A percentile compares a stretch with the other conserved stretches of the same genome.
Evolutionary conservation across 2,329 filamentous ascomycete genomes (phyloP).

Genomic region (Stagonosporopsis cucurbitacearum): DNA sequence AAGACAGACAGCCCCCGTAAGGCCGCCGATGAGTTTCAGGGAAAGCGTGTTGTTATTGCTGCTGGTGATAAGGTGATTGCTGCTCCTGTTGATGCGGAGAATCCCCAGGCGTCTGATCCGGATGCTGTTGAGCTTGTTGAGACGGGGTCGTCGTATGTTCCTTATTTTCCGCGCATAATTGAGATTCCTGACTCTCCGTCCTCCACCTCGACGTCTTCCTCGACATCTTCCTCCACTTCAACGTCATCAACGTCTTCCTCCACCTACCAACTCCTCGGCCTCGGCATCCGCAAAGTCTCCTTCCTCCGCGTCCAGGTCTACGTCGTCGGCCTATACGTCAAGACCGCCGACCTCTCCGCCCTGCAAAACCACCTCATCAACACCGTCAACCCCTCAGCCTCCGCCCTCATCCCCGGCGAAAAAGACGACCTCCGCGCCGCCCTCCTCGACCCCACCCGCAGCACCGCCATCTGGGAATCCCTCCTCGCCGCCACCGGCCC

Average conservation of each 20-base stretch:
- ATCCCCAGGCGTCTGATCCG: slow-evolving; percentile 41
- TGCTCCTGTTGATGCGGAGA: slow-evolving; percentile 42
- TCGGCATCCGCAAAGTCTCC: slow-evolving; percentile 87
- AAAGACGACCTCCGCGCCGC: slow-evolving; percentile 73
- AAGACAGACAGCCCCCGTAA: slow-evolving; percentile 39
- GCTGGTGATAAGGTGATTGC: slow-evolving; percentile 67
- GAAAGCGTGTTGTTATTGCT: slow-evolving; percentile 64
- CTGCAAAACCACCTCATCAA: slow-evolving; percentile 80
- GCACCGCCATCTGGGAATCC: slow-evolving; percentile 76
- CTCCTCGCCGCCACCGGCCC: slow-evolving; percentile 65
- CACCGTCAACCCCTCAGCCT: slow-evolving; percentile 77
- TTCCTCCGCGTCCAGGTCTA: slow-evolving; percentile 93
- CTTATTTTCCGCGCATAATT: slow-evolving; percentile 77
- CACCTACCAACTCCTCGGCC: slow-evolving; percentile 87
- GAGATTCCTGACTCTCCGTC: slow-evolving; percentile 61
- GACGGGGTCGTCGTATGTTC: slow-evolving; percentile 81
- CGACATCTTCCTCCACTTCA: slow-evolving; percentile 35
- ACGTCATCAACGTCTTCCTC: slow-evolving; percentile 38
- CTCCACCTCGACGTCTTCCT: slow-evolving; percentile 32
- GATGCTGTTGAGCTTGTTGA: slow-evolving; percentile 76
- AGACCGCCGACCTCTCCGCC: slow-evolving; percentile 79
- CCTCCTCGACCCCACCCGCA: slow-evolving; percentile 72
- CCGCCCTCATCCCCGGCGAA: slow-evolving; percentile 81
- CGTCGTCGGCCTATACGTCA: slow-evolving; percentile 90
- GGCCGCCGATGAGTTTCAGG: slow-evolving; percentile 54